Base-by-base conservation (phyloP, 371 early-diverging fungal genomes). In the Mucor sp. region DNA sequence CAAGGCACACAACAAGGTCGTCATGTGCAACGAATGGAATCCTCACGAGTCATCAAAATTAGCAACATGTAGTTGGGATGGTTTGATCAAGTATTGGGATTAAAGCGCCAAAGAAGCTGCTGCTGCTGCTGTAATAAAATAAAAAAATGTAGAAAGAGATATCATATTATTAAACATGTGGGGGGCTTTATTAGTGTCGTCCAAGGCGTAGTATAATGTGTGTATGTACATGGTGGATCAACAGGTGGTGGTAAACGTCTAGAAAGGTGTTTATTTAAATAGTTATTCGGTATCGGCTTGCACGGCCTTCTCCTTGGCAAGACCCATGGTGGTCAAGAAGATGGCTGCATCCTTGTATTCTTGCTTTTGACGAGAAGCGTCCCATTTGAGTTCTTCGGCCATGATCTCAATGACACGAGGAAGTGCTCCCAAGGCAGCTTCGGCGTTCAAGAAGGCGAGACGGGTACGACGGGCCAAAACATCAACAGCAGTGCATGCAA, bases 1-100 rank as follows among this genome's bases (percentile, higher is more conserved):
- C 74, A 93, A 95, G 75, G 95, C 93, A 2, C 99, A 99, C 75
- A 91, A 92, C 60, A 86, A 88, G 66, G 98, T 97, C 6, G 89
- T 96, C 41, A 95, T 96, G 69, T 89, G 88, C 57, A 89, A 90
- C 32, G 93, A 90, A 48, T 99, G 98, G 98, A 94, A 97, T 74
- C 99, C 99, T 30, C 95, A 95, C 63, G 97, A 98, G 72, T 86
- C 95, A 0, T 92, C 93, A 4, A 93, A 95, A 68, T 89, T 99
- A 30, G 96, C 94, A 4, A 97, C 99, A 19, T 95, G 96, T 74
- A 90, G 92, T 48, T 97, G 98, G 98, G 98, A 99, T 76, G 96
- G 96, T 30, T 90, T 89, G 37, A 95, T 98, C 77, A 97, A 97
- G 82, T 93, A 90, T 30, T 95, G 95, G 94, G 93, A 90, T 62